phyloP scores from a whole-genome alignment of 169 alveolate genomes.

The Plasmodium gallinaceum region DNA sequence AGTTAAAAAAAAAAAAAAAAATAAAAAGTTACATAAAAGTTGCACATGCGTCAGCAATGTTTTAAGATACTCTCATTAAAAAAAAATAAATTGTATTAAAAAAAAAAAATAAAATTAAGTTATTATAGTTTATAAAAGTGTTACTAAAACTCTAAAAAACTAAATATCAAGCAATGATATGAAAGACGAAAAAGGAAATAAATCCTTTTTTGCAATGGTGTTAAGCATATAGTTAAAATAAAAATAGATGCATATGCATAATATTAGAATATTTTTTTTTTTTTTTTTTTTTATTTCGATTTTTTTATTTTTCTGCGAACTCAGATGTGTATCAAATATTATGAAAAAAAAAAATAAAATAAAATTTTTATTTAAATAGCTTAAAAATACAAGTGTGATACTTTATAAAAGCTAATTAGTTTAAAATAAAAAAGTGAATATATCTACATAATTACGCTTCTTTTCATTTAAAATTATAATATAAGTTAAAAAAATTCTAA shows the following conservation, averaged over 20 bases:
- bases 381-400: no score
- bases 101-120: neutral
- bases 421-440: no score
- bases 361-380: neutral
- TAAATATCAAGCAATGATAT: no score
- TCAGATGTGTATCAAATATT: conserved; percentile 12
- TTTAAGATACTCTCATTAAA: conserved; percentile 22
- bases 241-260: conserved; percentile 1
- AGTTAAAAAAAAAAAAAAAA: conserved; percentile 26
- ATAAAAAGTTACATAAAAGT: conserved; percentile 11
- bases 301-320: neutral
- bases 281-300: conserved; percentile 2
- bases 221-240: neutral
- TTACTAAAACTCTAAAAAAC: neutral
- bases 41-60: conserved; percentile 34
- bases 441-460: no score
- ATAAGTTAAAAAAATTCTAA: no score
- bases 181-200: neutral
- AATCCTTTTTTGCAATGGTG: neutral
- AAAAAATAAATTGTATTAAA: conserved; percentile 9
- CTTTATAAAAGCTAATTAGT: no score
- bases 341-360: neutral
- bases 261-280: conserved; percentile 1
- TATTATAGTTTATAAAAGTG: neutral
- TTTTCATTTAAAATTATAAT: no score